Base-by-base conservation (phyloP, 1,284 basidiomycete species). In the Trichosporon asahii region DNA sequence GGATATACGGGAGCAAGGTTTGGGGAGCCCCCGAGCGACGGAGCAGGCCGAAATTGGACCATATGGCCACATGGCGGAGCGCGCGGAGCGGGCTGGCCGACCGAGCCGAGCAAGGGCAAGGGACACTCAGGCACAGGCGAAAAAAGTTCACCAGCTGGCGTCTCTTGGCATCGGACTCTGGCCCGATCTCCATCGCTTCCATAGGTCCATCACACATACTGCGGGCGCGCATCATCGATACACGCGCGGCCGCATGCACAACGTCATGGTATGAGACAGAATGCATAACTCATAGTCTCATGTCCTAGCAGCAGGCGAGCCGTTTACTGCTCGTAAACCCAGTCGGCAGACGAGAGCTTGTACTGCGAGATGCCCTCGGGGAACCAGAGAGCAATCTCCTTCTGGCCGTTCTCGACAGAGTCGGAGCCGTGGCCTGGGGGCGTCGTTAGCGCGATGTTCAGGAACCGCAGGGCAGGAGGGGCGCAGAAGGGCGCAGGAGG, bases 351-450 rank as follows among this genome's bases (percentile, higher is more conserved):
- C 75, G 88, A 86, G 82, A 87, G 87, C 76, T 86, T 87, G 86
- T 92, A 95, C 86, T 94, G 89, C 74, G 89, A 83, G 74, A 77
- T 77, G 75, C 69, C 79, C 78, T 82, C 80, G 69, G 80, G 81
- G 85, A 86, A 86, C 85, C 85, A 96, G 90, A 96, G 89, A 63
- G 85, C 86, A 78, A 70, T 69, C 72, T 73, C 72, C 66, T 69
- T 65, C 85, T 95, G 89, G 64, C 92, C 94, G 81, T 85, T 93
- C 85, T 94, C 92, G 78, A 95, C 91, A 68, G 91, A 88, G 87
- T 97, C 95, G 73, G 93, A 95, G 74, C 95, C 95, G 86, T 61
- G 57, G 57, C 57, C 57, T 61, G 57, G 15, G 57, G 15, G 27
- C 15, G 23, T 18, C 29, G 57, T 61, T 27, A 61, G 57, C 57